Evolutionary conservation across 2,329 filamentous ascomycete species (phyloP), one percentile per base, ranked within the genome.

Genomic region (Tolypocladium nubicola): DNA sequence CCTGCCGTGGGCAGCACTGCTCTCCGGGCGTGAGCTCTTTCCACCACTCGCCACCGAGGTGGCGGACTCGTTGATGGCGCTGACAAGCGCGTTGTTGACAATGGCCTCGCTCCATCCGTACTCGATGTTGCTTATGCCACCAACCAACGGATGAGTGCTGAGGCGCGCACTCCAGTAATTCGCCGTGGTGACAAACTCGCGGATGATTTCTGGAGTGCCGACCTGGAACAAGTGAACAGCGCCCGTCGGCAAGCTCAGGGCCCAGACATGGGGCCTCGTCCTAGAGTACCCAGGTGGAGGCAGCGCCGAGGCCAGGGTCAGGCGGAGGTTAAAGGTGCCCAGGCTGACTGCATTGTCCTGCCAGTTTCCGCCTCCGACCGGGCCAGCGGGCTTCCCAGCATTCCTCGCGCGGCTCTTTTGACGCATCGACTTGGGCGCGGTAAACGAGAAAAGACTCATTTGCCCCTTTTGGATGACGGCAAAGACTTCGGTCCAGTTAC

Each of bases 191-290:
- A 97, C 92, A 66, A 97, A 99, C 70, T 99, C 94, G 64, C 88
- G 88, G 64, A 92, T 89, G 65, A 97, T 96, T 65, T 99, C 94
- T 0, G 90, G 85, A 1, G 94, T 99, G 57, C 94, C 94, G 53
- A 94, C 94, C 67, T 97, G 92, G 80, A 99, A 99, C n/a, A 99
- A 80, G 70, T 99, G 94, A 0, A 99, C 92, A 0, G 93, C 93
- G 14, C 94, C 94, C 1, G 87, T 95, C 0, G 94, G 93, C 52
- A 99, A 77, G 61, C 89, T 96, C 55, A 99, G 76, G 2, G 94
- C 93, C 88, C 92, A 99, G 1, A 99, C 94, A 69, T 97, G 86
- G 5, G 92, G 92, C 13, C 94, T 82, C 35, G 86, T 83, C 66
- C 95, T 91, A 39, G 91, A 97, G 72, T 97, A 97, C 13, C 94